Evolutionary conservation across 306 rosid genomes (phyloP), one percentile per base, ranked within the genome.

Genomic region (Hylodesmum podocarpum): DNA sequence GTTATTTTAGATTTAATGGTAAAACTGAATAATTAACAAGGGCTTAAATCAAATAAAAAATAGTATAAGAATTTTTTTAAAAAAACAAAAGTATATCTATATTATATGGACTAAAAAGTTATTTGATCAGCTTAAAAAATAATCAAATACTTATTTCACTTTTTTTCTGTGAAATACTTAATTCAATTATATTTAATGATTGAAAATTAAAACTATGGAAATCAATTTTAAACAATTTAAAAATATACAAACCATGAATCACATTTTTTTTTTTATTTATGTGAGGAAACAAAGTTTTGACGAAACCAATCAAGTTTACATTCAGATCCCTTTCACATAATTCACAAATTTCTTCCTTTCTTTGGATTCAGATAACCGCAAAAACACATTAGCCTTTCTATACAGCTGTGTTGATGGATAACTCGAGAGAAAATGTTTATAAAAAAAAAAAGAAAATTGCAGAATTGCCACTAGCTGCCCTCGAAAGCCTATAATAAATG

Each of bases 401-500:
- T 33, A 66, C 80, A 84, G 66, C 77, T 66, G 72, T 75, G 43
- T 37, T 70, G 31, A 78, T 49, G 73, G 77, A 39, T 71, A 16
- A 16, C 27, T 34, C 19, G 10, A 22, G 40, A 84, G 28, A 68
- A 51, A 62, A 50, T 40, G 46, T 19, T 51, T 63, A n/a, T 11
- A 15, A 4, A 59, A 80, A 77, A 65, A 36, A 15, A 4, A 59
- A 80, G 72, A 65, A 36, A 66, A 15, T 18, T 66, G 34, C 61
- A 15, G 70, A 21, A 43, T 44, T 14, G 80, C 12, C 16, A 50
- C 58, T 28, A 49, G 65, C 49, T 73, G 63, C 62, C 78, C 16
- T 36, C 78, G 4, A 77, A 59, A 55, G 25, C 41, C 69, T 73
- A 57, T 44, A 78, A 81, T 78, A 58, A 70, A 78, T 82, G 81